phyloP scores from a whole-genome alignment of 768 basidiomycete species.

The Amanita rimosa region DNA sequence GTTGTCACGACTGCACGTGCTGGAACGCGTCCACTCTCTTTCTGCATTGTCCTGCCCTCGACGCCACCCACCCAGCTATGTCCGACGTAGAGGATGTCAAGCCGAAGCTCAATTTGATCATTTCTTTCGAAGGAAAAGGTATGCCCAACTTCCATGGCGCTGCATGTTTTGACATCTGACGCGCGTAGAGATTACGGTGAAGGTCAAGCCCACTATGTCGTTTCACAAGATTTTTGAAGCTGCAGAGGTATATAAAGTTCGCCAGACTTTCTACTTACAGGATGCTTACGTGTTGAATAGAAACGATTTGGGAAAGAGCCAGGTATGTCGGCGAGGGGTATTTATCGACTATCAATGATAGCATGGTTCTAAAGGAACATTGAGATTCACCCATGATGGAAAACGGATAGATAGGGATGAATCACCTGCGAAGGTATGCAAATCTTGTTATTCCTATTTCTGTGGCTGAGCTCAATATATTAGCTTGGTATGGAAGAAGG shows the following conservation, averaged over 20 bases:
- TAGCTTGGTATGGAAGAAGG: constrained; percentile 51
- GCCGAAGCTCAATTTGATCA: constrained; percentile 56
- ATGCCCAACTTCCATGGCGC: constrained; percentile 9
- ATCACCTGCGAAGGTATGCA: constrained; percentile 42
- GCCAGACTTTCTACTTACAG: not conserved
- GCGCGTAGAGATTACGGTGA: constrained; percentile 49
- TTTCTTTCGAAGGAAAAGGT: constrained; percentile 48
- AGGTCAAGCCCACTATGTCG: constrained; percentile 43
- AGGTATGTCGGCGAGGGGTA: constrained; percentile 21
- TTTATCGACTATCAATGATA: not conserved
- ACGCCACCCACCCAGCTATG: constrained; percentile 16
- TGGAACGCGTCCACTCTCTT: not conserved
- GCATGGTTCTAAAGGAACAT: constrained; percentile 32
- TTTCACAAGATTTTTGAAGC: constrained; percentile 49
- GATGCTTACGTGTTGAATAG: constrained; percentile 18
- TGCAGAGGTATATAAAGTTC: constrained; percentile 38
- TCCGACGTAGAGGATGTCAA: constrained; percentile 45
- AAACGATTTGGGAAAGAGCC: constrained; percentile 47
- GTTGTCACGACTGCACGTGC: not conserved
- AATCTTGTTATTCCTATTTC: constrained; percentile 4
- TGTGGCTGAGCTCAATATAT: not conserved
- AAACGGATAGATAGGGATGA: constrained; percentile 32
- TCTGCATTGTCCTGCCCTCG: not conserved
- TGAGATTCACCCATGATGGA: constrained; percentile 52
- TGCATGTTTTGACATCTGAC: not conserved